Evolutionary conservation across 202 grass and related monocot species (phyloP).

Genomic region (Tripidium arundinaceum): DNA sequence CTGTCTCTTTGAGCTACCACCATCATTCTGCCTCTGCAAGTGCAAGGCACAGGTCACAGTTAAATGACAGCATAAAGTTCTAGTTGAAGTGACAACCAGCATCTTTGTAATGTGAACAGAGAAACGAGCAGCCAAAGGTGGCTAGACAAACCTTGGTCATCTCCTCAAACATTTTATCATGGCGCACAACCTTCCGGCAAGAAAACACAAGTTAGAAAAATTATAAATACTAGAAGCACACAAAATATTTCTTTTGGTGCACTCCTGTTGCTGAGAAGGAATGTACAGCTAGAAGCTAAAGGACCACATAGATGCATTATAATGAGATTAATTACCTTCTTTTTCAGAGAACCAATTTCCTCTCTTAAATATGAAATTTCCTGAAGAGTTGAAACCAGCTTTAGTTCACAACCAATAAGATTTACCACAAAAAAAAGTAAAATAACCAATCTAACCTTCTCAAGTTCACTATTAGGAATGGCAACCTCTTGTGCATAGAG

Average conservation of each 20-base stretch:
- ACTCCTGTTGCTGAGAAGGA: not conserved
- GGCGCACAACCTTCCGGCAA: constrained; percentile 36
- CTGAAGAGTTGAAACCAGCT: constrained; percentile 44
- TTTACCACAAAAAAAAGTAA: not conserved
- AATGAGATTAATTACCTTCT: constrained; percentile 41
- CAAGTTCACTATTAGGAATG: constrained; percentile 64
- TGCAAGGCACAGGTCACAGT: constrained; percentile 2
- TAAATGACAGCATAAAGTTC: not conserved
- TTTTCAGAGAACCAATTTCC: constrained; percentile 43
- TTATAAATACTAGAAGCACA: not conserved
- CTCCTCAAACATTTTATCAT: constrained; percentile 48
- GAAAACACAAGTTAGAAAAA: constrained; percentile 5
- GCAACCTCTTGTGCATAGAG: constrained; percentile 68
- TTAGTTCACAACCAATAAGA: not conserved
- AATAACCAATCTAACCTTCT: constrained; percentile 52
- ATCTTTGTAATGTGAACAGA: not conserved
- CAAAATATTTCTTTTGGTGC: not conserved
- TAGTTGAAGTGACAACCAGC: not conserved
- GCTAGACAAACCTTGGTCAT: constrained; percentile 53
- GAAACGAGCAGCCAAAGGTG: not conserved
- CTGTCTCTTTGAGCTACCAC: constrained; percentile 48
- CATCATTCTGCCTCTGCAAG: constrained; percentile 30
- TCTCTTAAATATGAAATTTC: constrained; percentile 50
- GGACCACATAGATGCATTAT: not conserved
- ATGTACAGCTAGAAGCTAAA: not conserved